Percentiles rank a stretch among this genome's conserved stretches.
Evolutionary conservation across 2,329 filamentous ascomycete species (phyloP).

Genomic region (Penicillium hordei): DNA sequence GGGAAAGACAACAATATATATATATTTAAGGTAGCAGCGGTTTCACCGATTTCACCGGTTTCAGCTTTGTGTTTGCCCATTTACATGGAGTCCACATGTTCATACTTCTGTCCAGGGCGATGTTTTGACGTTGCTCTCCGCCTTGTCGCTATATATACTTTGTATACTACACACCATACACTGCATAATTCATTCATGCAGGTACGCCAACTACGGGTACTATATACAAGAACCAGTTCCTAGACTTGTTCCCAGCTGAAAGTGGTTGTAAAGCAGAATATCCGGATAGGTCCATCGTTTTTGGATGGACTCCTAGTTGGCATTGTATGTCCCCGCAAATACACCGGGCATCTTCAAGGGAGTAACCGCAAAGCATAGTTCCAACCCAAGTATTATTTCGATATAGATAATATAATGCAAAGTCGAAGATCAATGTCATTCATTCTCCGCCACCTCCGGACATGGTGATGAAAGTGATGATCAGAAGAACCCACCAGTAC

Average conservation of each 20-base stretch:
- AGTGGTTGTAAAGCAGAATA: too few species aligned
- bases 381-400: not conserved
- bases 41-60: not conserved
- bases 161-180: not conserved
- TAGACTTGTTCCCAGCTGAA: not conserved
- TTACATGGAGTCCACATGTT: not conserved
- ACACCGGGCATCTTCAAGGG: not conserved
- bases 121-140: not conserved
- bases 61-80: not conserved
- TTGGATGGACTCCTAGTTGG: not conserved
- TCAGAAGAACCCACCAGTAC: constrained; percentile 51
- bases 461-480: constrained; percentile 43
- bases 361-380: not conserved
- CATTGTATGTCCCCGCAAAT: not conserved
- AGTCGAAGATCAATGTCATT: constrained; percentile 17
- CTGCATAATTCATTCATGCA: not conserved
- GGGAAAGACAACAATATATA: not conserved
- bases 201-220: not conserved
- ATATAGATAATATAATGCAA: not conserved
- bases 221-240: not conserved
- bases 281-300: not conserved
- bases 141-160: not conserved
- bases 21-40: not conserved
- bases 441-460: constrained; percentile 40
- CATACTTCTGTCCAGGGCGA: not conserved